Evolutionary conservation across 352 stramenopile genomes (phyloP).

Genomic region (Phytophthora hybrid): DNA sequence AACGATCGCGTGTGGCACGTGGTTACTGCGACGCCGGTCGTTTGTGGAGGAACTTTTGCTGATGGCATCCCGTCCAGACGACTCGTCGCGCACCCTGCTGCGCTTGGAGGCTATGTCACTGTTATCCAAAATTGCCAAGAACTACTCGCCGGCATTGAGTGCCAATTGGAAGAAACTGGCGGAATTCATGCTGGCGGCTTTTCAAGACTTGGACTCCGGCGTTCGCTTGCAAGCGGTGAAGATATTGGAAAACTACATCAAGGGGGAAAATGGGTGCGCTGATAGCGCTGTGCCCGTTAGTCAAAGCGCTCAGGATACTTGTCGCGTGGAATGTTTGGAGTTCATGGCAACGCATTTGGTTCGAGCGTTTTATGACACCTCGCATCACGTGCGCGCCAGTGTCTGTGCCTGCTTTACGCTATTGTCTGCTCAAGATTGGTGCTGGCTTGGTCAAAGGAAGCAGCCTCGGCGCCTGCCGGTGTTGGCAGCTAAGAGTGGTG

Average conservation of each 20-base stretch:
- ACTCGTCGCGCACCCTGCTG: conserved; percentile 58
- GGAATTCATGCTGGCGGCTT: conserved; percentile 84
- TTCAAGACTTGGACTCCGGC: conserved; percentile 87
- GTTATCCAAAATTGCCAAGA: conserved; percentile 87
- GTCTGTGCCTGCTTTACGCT: conserved; percentile 90
- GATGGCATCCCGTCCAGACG: conserved; percentile 69
- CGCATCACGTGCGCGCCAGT: conserved; percentile 86
- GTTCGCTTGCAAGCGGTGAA: conserved; percentile 89
- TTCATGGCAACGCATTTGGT: conserved; percentile 86
- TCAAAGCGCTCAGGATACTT: conserved; percentile 3
- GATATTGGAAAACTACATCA: conserved; percentile 91
- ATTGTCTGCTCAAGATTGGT: conserved; percentile 75
- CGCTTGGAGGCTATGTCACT: conserved; percentile 86
- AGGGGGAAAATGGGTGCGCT: conserved; percentile 53
- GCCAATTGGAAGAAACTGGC: conserved; percentile 69
- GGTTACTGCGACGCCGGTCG: conserved; percentile 58
- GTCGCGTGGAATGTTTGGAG: conserved; percentile 65
- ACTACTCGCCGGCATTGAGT: conserved; percentile 81
- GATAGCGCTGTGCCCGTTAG: conserved; percentile 4
- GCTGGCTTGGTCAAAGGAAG: conserved; percentile 56
- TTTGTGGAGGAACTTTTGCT: conserved; percentile 84
- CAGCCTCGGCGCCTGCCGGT: conserved; percentile 44
- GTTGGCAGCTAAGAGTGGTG: conserved; percentile 46
- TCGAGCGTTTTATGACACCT: conserved; percentile 85
- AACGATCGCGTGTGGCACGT: conserved; percentile 70